Base-by-base conservation (phyloP, 208 protist species). In the Wallacemonas collosoma region DNA sequence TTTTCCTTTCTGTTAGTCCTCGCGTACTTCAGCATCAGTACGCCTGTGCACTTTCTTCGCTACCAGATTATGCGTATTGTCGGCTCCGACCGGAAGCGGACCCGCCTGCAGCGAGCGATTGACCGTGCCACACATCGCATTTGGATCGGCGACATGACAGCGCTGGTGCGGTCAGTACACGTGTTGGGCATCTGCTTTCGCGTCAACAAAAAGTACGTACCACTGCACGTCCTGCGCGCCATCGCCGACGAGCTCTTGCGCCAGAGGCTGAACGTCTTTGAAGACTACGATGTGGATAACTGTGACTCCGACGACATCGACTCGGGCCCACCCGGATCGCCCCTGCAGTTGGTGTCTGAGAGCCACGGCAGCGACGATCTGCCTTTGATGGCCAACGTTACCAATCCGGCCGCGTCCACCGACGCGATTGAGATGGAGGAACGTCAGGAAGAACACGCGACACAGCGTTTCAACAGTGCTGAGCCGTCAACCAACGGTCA, bases 201-300 rank as follows among this genome's bases (percentile, higher is more conserved):
- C 17, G 78, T 93, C 9, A 96, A 93, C 74, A 92, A 91, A 75
- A 94, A 94, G 68, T 96, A 96, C 69, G 91, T 96, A 9, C 91
- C 91, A 3, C 82, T 86, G 58, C 87, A 94, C 75, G 82, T 94
- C 40, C 77, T 96, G 58, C 82, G 81, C 48, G 79, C 82, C 60
- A 86, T 91, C 58, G 78, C 84, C 38, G 66, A 78, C 65, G 80
- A 90, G 68, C 76, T 93, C 17, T 57, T 40, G 35, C 39, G 66
- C 4, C 48, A 57, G 66, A n/a, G 47, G n/a, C 66, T 65, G 35
- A 68, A 62, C 48, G 41, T 51, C 35, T 65, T 65, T 51, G 60
- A 54, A 26, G 47, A 54, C 17, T 69, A 55, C 51, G 50, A 58
- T 8, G 45, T 58, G 5, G 47, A 69, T 35, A 47, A 43, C 51